A percentile compares a stretch with the other conserved stretches of the same genome.
phyloP scores from a whole-genome alignment of 768 basidiomycete genomes.

The Kockovaella imperatae region DNA sequence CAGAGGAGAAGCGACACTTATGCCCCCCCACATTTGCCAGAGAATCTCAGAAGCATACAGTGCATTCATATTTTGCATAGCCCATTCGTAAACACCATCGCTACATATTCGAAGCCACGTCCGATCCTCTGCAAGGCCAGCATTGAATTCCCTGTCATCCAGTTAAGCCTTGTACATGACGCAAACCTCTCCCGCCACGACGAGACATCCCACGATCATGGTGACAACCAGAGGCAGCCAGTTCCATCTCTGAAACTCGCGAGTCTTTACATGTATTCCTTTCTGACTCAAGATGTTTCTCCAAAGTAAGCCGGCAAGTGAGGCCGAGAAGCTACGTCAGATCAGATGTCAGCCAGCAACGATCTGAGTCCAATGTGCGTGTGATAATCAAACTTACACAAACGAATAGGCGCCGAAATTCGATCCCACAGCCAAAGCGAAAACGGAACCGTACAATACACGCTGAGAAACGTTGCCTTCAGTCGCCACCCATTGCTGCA shows the following conservation, averaged over 20 bases:
- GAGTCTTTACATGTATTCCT: conserved; percentile 55
- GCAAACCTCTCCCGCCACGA: conserved; percentile 67
- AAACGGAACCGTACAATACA: conserved; percentile 51
- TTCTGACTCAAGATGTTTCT: conserved; percentile 64
- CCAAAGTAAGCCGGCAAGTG: conserved; percentile 85
- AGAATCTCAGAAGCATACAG: no score
- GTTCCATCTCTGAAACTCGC: conserved; percentile 68
- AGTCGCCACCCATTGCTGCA: conserved; percentile 20
- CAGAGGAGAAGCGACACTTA: no score
- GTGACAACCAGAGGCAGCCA: conserved; percentile 57
- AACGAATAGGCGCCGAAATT: conserved; percentile 88
- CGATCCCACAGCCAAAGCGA: conserved; percentile 66
- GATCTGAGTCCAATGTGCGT: background rate
- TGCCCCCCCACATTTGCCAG: no score
- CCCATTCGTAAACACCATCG: no score
- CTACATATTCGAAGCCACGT: no score
- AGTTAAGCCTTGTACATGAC: conserved; percentile 39
- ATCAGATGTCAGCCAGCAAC: background rate
- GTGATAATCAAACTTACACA: conserved; percentile 50
- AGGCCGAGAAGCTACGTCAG: conserved; percentile 59
- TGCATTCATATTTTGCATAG: no score
- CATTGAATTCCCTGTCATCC: no score
- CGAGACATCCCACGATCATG: conserved; percentile 58
- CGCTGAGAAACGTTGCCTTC: conserved; percentile 20
- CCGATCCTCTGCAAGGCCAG: no score